Base-by-base conservation (phyloP, 768 basidiomycete genomes). In the Boletus pseudo-olivaceus region DNA sequence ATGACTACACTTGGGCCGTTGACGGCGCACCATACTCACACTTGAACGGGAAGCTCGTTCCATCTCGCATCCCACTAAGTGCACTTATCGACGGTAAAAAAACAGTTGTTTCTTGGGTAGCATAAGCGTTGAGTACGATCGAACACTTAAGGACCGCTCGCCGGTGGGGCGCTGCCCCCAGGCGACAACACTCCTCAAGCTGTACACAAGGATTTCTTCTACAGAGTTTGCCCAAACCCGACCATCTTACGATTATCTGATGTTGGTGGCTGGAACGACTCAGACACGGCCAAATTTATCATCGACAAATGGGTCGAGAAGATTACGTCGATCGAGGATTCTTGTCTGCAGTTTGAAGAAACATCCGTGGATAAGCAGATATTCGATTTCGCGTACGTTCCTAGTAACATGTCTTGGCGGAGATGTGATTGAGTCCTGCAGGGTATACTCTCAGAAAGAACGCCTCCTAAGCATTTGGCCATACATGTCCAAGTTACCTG, bases 211-310 rank as follows among this genome's bases (percentile, higher is more conserved):
- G 47, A 37, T 48, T 48, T 48, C 34, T 48, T 48, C 26, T 11
- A 48, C 7, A 37, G 4, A 27, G 34, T 48, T 48, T 48, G 47
- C 34, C 47, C 47, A 37, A 37, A 48, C 7, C 47, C 47, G 1
- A 37, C 47, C 26, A 48, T 37, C 34, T 48, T 48, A 35, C 47
- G 47, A 37, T 48, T 48, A 37, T 48, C 47, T 5, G 47, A 48
- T 35, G 47, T 48, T 0, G 14, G 6, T 17, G 47, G 34, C 35
- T 48, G 47, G 47, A 48, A 17, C 26, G 26, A 37, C 12, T 27
- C 23, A 27, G 47, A 48, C 26, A 27, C 34, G 12, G 47, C 37
- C 34, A 37, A 27, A 37, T 37, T n/a, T 19, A 35, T 48, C 34
- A 48, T 48, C 17, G 35, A 48, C 6, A 48, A 48, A 14, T 48